Evolutionary conservation across 192 early-diverging fungal species (phyloP).

Genomic region (Coemansia sp.): DNA sequence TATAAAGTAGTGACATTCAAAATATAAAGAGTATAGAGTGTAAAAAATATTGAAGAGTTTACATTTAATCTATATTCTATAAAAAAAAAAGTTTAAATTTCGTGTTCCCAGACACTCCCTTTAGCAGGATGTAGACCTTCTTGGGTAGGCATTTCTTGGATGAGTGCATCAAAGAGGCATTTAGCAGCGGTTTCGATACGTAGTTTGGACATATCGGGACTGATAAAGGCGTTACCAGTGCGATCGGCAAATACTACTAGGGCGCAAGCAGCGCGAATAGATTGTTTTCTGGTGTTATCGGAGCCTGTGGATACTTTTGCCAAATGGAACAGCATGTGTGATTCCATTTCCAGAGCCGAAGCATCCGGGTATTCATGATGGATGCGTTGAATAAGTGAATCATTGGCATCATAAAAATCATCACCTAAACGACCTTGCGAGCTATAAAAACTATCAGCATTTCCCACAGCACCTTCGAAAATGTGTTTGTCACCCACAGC

Average conservation of each 20-base stretch:
- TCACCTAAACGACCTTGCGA: constrained; percentile 72
- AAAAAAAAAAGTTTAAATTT: constrained; percentile 1
- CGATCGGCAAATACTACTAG: constrained; percentile 85
- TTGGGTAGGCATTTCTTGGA: constrained; percentile 17
- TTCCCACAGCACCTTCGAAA: constrained; percentile 63
- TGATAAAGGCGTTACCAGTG: constrained; percentile 63
- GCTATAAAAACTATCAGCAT: constrained; percentile 82
- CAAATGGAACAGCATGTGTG: constrained; percentile 77
- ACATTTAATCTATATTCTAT: not conserved
- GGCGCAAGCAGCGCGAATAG: constrained; percentile 70
- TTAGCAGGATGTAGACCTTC: constrained; percentile 19
- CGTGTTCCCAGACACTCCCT: constrained; percentile 34
- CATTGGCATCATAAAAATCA: constrained; percentile 77
- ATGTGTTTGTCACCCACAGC: constrained; percentile 47
- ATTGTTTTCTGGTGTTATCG: constrained; percentile 8
- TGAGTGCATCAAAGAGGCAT: constrained; percentile 21
- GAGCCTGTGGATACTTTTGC: constrained; percentile 54
- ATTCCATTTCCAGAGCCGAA: constrained; percentile 80
- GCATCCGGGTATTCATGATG: constrained; percentile 20
- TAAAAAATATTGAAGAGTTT: no score
- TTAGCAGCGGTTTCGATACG: constrained; percentile 4
- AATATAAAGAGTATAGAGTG: no score
- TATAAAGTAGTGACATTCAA: no score
- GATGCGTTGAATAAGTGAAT: constrained; percentile 55
- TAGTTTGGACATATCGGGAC: constrained; percentile 15